Evolutionary conservation across 345 rosid species (phyloP).

Genomic region (Adansonia digitata): DNA sequence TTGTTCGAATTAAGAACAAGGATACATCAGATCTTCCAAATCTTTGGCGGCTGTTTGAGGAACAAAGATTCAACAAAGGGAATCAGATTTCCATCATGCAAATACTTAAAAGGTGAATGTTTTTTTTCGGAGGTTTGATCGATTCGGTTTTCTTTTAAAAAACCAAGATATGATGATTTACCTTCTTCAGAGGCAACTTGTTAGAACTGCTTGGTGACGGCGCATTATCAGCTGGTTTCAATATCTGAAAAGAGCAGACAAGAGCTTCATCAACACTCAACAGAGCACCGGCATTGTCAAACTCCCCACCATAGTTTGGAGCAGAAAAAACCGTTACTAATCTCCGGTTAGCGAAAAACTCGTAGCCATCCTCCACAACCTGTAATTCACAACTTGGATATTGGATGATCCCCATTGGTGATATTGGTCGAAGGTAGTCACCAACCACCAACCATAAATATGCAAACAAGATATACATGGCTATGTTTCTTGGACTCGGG

Average conservation of each 20-base stretch:
- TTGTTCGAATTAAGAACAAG: too few species aligned
- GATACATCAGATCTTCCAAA: constrained; percentile 34
- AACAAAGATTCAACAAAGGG: too few species aligned
- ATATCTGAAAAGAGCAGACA: constrained; percentile 89
- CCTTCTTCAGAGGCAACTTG: constrained; percentile 56
- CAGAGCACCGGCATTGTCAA: constrained; percentile 93
- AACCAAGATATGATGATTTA: too few species aligned
- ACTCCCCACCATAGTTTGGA: constrained; percentile 99
- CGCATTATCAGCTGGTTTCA: constrained; percentile 53
- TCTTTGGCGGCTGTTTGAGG: constrained; percentile 52
- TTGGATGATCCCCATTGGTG: too few species aligned
- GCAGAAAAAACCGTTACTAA: constrained; percentile 96
- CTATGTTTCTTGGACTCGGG: too few species aligned
- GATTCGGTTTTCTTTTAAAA: too few species aligned
- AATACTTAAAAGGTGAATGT: too few species aligned
- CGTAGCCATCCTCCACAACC: constrained; percentile 99
- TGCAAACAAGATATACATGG: too few species aligned
- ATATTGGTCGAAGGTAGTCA: too few species aligned
- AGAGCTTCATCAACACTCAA: constrained; percentile 70
- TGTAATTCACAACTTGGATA: constrained; percentile 23
- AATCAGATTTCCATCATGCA: too few species aligned
- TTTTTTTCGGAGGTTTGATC: too few species aligned
- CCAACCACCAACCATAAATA: too few species aligned
- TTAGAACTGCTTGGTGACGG: constrained; percentile 36
- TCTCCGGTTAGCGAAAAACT: constrained; percentile 81